Evolutionary conservation across 139 green algal species (phyloP).

Genomic region (Auxenochlorella pyrenoidosa): DNA sequence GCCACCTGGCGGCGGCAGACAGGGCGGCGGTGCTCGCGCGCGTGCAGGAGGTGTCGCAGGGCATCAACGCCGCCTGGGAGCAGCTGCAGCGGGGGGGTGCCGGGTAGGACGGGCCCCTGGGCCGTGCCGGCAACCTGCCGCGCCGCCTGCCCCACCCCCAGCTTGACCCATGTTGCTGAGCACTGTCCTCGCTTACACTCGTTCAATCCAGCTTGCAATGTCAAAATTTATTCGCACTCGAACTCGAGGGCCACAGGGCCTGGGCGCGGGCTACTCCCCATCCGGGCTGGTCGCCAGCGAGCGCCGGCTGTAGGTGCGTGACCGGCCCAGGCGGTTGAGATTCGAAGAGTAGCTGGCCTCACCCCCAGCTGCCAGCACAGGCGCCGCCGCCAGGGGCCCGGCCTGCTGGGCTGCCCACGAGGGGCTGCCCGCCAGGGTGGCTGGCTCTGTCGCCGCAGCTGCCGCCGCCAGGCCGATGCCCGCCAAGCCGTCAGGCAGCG

Average conservation of each 20-base stretch:
- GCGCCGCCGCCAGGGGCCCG: neutral
- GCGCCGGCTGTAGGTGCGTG: constrained; percentile 12
- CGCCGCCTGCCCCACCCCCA: neutral
- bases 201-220: neutral
- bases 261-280: neutral
- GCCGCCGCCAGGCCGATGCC: neutral
- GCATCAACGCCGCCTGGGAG: constrained; percentile 23
- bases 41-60: constrained; percentile 30
- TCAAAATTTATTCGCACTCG: neutral
- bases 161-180: neutral
- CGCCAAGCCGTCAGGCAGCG: neutral
- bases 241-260: neutral
- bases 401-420: neutral
- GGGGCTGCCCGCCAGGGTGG: neutral
- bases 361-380: neutral
- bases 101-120: neutral
- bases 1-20: neutral
- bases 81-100: neutral
- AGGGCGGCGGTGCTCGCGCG: neutral
- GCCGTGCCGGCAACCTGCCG: neutral
- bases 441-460: neutral
- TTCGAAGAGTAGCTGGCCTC: neutral
- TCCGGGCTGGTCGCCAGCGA: constrained; percentile 7
- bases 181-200: too few species aligned
- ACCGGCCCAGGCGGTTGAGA: constrained; percentile 10